Percentiles rank a stretch among this genome's conserved stretches.
Conservation (phyloP, 2,329 filamentous ascomycete genomes). For the Penicillium decumbens region DNA sequence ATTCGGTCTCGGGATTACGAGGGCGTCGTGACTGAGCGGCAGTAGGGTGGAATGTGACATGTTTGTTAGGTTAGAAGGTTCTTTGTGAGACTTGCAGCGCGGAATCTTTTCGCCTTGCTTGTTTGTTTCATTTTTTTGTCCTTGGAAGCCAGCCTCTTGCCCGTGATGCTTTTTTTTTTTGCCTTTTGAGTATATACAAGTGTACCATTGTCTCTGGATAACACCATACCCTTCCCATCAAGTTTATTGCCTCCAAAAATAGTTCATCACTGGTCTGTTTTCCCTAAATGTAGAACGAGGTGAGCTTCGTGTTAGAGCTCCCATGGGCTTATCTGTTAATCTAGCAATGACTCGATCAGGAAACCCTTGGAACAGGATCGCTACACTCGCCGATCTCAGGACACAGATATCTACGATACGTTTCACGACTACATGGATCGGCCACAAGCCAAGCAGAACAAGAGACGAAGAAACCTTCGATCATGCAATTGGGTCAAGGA, state of each 20-base stretch:
- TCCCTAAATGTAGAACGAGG: not conserved
- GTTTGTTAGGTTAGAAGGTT: not conserved
- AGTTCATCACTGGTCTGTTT: not conserved
- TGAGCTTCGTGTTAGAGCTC: not conserved
- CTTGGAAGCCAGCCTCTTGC: conserved; percentile 16
- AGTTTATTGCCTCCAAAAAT: conserved; percentile 5
- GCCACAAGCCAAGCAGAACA: not conserved
- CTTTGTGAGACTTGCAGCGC: conserved; percentile 1
- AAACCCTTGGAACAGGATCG: not conserved
- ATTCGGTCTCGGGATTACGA: conserved; percentile 90
- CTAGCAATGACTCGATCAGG: not conserved
- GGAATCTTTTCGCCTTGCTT: not conserved
- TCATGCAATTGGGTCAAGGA: conserved; percentile 33
- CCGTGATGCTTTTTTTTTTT: conserved; percentile 12
- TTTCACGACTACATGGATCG: not conserved
- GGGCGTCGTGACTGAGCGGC: conserved; percentile 71
- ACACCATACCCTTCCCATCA: conserved; percentile 21
- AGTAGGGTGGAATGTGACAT: conserved; percentile 17
- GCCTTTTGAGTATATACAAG: conserved; percentile 25
- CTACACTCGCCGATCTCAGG: not conserved
- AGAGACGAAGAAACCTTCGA: conserved; percentile 27
- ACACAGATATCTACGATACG: not conserved
- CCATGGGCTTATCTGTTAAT: not conserved
- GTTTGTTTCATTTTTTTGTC: not conserved
- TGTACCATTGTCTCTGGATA: conserved; percentile 26